Conservation (phyloP, 140 eudicot genomes). For the Oenanthe javanica region DNA sequence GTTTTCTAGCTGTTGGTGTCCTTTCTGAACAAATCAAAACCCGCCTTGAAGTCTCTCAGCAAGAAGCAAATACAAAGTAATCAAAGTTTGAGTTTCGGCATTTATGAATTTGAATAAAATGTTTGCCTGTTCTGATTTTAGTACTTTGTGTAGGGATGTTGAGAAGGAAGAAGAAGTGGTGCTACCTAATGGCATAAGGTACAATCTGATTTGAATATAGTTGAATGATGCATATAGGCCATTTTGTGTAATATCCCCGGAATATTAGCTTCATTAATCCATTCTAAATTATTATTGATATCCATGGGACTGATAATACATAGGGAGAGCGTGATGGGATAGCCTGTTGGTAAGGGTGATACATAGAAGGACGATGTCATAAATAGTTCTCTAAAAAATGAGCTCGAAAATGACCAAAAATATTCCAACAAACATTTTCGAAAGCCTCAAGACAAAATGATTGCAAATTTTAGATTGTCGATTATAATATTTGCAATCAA, state of each 20-base stretch:
- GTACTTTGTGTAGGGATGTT: conserved; percentile 52
- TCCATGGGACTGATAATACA: no score
- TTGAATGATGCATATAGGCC: neutral
- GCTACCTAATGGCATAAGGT: conserved; percentile 84
- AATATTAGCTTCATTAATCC: neutral
- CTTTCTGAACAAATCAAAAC: conserved; percentile 86
- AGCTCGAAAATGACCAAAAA: no score
- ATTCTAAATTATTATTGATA: no score
- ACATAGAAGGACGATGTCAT: no score
- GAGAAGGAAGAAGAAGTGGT: conserved; percentile 80
- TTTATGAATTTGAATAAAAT: neutral
- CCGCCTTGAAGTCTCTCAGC: conserved; percentile 67
- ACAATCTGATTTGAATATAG: neutral
- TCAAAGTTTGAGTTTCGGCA: neutral
- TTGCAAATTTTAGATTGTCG: no score
- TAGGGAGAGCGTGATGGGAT: no score
- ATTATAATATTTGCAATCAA: no score
- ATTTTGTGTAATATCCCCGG: neutral
- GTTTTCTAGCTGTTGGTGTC: conserved; percentile 80
- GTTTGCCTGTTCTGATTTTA: neutral
- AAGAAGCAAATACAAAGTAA: conserved; percentile 68
- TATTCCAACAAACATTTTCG: no score
- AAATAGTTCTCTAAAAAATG: no score
- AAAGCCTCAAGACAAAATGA: no score
- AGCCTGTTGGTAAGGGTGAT: no score